phyloP scores from a whole-genome alignment of 2,329 filamentous ascomycete genomes.

The Aspergillus melleus region DNA sequence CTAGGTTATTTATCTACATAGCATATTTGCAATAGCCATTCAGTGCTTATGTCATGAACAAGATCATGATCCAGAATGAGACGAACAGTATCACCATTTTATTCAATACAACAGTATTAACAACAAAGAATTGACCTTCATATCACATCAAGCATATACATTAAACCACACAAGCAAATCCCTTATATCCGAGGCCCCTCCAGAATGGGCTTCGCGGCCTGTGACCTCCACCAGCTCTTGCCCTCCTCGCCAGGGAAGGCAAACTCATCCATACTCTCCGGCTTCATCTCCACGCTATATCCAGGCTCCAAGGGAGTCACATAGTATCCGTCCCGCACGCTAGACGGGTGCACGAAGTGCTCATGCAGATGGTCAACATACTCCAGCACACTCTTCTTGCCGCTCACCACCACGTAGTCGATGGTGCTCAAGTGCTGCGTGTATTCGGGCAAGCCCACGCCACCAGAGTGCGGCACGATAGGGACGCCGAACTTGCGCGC shows the following conservation, averaged over 20 bases:
- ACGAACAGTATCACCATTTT: neutral
- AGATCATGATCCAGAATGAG: neutral
- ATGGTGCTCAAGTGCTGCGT: constrained; percentile 91
- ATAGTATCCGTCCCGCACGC: constrained; percentile 83
- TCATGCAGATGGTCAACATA: constrained; percentile 93
- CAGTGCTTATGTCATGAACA: neutral
- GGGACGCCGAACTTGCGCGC: constrained; percentile 69
- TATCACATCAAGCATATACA: constrained; percentile 2
- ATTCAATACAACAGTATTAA: constrained; percentile 2
- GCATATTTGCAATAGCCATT: neutral
- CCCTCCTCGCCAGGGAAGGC: constrained; percentile 74
- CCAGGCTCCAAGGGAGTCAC: constrained; percentile 79
- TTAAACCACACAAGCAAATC: neutral
- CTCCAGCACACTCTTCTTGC: constrained; percentile 79
- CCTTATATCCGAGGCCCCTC: constrained; percentile 50
- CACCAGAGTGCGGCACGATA: constrained; percentile 85
- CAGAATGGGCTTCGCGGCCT: constrained; percentile 74
- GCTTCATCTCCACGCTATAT: constrained; percentile 93
- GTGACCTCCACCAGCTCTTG: constrained; percentile 82
- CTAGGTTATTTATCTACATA: neutral
- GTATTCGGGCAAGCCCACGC: constrained; percentile 89
- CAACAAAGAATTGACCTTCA: neutral
- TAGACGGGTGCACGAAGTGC: constrained; percentile 80
- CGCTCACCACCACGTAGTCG: constrained; percentile 84
- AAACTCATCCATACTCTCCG: constrained; percentile 78